Base-by-base conservation (phyloP, 768 basidiomycete species). In the Suillus cothurnatus region DNA sequence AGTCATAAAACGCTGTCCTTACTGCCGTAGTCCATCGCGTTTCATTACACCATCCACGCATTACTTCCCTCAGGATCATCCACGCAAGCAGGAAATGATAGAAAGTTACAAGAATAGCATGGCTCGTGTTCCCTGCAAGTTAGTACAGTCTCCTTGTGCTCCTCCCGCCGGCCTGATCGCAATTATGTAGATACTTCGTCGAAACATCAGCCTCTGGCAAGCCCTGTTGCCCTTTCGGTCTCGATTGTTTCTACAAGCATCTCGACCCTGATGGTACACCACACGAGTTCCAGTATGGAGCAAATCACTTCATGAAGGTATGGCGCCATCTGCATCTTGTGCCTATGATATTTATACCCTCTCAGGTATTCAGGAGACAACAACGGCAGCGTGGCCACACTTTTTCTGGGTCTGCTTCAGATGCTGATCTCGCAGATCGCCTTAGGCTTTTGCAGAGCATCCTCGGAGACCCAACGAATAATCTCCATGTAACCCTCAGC, bases 191-290 rank as follows among this genome's bases (percentile, higher is more conserved):
- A 61, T 87, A 91, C 71, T 93, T 93, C 73, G 78, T 84, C 65
- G 73, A 79, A 50, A 87, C 90, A 4, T 78, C 78, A 45, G 73
- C 74, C 9, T 74, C 76, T 53, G 70, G 71, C 19, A 80, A 78
- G 56, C 87, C 88, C 0, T 83, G 84, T 61, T 94, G 92, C 75
- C 92, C 91, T 0, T 94, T 91, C 68, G 92, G 92, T 50, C 80
- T 81, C 57, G 92, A 94, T 65, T 94, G 92, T 72, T 92, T 94
- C 73, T 94, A 93, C 72, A 83, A 86, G 69, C 92, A 94, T 71
- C 69, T 78, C 58, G 88, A 89, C 31, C 76, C 79, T 0, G 92
- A 93, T 68, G 92, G 92, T 14, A 85, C 89, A 11, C 80, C 80
- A 0, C 80, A 86, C 67, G 69, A 84, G 2, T 90, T 90, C 70